Percentiles rank a stretch among this genome's conserved stretches.
Evolutionary conservation across 768 basidiomycete genomes (phyloP).

Genomic region (Suillus decipiens): DNA sequence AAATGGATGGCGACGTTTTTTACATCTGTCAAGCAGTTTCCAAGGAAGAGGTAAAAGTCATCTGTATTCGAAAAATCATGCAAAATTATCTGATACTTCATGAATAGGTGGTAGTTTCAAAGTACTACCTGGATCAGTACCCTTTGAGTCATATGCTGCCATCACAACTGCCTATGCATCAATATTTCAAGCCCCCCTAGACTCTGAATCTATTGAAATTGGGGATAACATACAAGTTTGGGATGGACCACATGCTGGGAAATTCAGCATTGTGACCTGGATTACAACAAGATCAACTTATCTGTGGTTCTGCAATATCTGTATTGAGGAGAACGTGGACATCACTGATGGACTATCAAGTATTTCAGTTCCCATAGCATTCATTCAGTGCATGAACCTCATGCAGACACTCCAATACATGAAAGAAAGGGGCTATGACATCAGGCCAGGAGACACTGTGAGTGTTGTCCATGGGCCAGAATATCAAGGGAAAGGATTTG

Average conservation of each 20-base stretch:
- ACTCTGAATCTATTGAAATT: neutral
- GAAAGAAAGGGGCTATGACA: neutral
- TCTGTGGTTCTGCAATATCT: neutral
- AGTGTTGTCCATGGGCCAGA: neutral
- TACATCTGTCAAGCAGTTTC: neutral
- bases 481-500: neutral
- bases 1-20: too few species aligned
- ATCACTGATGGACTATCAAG: neutral
- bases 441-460: neutral
- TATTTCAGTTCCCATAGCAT: neutral
- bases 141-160: neutral
- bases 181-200: neutral
- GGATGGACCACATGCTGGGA: neutral
- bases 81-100: too few species aligned
- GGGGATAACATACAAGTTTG: neutral
- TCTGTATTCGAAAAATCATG: too few species aligned
- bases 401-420: neutral
- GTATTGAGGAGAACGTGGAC: neutral
- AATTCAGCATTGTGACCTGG: neutral
- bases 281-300: neutral
- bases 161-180: neutral
- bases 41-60: neutral
- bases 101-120: too few species aligned
- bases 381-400: neutral
- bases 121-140: too few species aligned